Conservation (phyloP, 116 monocot species). For the Trichopus zeylanicus region DNA sequence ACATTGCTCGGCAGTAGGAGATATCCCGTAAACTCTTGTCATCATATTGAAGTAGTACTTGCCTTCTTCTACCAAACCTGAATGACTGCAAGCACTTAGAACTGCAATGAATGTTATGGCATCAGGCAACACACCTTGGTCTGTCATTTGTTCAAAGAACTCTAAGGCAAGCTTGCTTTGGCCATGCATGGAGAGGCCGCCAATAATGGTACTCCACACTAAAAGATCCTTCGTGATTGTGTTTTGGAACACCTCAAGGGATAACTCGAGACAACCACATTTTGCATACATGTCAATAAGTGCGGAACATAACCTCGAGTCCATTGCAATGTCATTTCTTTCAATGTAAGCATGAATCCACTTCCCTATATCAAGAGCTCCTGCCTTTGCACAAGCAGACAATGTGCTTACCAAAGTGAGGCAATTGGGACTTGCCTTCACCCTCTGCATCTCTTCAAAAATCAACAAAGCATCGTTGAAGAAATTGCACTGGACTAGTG, state of each 20-base stretch:
- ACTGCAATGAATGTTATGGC: slow-evolving; percentile 18
- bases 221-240: slow-evolving; percentile 5
- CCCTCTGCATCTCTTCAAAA: slow-evolving; percentile 13
- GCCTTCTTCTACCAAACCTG: slow-evolving; percentile 20
- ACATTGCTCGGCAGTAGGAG: slow-evolving; percentile 19
- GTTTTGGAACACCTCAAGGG: slow-evolving; percentile 15
- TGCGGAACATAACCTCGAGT: slow-evolving; percentile 7
- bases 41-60: slow-evolving; percentile 14
- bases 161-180: slow-evolving; percentile 6
- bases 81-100: slow-evolving; percentile 15
- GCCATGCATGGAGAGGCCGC: slow-evolving; percentile 17
- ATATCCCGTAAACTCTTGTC: slow-evolving; percentile 14
- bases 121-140: slow-evolving; percentile 7
- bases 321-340: slow-evolving; percentile 13
- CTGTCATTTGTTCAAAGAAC: slow-evolving; percentile 15
- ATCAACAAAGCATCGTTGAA: slow-evolving; percentile 15
- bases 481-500: slow-evolving; percentile 13
- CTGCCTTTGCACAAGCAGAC: slow-evolving; percentile 15
- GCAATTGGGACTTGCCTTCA: slow-evolving; percentile 11
- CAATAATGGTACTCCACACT: slow-evolving; percentile 20
- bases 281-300: slow-evolving; percentile 21
- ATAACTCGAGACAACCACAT: slow-evolving; percentile 15
- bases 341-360: slow-evolving; percentile 19
- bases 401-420: slow-evolving; percentile 13
- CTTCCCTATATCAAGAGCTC: slow-evolving; percentile 14